Evolutionary conservation across 2,329 filamentous ascomycete genomes (phyloP), one percentile per base, ranked within the genome.

Genomic region (Xylariomycetidae sp.): DNA sequence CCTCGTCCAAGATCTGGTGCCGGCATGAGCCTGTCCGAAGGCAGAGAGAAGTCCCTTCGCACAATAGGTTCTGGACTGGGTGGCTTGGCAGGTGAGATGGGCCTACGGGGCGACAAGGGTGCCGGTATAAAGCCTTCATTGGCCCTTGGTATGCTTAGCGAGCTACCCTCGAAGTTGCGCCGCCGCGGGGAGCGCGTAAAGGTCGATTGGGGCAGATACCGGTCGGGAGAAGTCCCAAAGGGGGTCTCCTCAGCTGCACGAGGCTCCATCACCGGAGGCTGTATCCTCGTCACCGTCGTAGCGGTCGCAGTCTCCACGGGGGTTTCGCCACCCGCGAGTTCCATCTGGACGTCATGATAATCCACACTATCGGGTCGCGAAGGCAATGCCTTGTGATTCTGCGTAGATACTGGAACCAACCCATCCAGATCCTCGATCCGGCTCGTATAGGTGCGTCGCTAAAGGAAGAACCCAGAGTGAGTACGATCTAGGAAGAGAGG

Each of bases 401-500:
- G 45, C 42, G 63, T 47, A 46, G 70, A 52, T 58, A 72, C 57
- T 59, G 79, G 69, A 47, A 80, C 67, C 51, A 92, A 77, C 44
- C 82, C 80, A 49, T 85, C 78, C 25, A 98, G 69, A 58, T 98
- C 92, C 30, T 83, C 81, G 47, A 97, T 94, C 35, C 92, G 82
- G 37, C 82, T 87, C 32, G 83, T 88, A 58, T 98, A 98, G 2
- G 90, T 96, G 45, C 83, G 80, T 52, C 87, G 82, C 87, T 94
- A 30, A 13, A 32, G 29, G 25, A 33, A 28, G 28, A 14, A 15
- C 20, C n/a, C n/a, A n/a, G n/a, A n/a, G n/a, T n/a, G n/a, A n/a
- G n/a, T n/a, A n/a, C n/a, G n/a, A n/a, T n/a, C n/a, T n/a, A n/a
- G n/a, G n/a, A n/a, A n/a, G n/a, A n/a, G n/a, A n/a, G n/a, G n/a